These are phyloP conservation scores for Talaromyces sp. DNA, from an alignment of 2,329 filamentous ascomycete genomes.

Conservation along the genomic window DNA sequence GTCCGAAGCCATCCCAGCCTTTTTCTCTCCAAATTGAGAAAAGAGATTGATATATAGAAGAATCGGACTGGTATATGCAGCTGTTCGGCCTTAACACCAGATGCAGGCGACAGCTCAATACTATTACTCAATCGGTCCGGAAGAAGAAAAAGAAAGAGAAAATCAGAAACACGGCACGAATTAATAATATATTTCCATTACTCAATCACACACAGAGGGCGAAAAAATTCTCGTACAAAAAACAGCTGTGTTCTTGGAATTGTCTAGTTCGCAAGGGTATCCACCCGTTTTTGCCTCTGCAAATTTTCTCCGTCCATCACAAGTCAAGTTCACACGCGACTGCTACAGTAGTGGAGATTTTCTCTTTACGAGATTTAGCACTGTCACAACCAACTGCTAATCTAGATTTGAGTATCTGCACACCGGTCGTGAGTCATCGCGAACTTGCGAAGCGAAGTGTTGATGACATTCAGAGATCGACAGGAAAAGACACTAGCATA, in stretches of 20 bases:
- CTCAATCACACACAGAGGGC: not conserved
- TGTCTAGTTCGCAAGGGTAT: not conserved
- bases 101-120: conserved; percentile 1
- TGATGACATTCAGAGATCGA: not conserved
- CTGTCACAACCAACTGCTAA: not conserved
- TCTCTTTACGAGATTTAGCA: not conserved
- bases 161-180: not conserved
- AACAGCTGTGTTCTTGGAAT: not conserved
- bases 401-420: not conserved
- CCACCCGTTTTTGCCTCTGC: conserved; percentile 10
- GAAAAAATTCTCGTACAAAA: conserved; percentile 9
- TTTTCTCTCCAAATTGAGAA: not conserved
- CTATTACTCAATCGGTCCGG: conserved; percentile 3
- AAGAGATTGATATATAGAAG: not conserved
- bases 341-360: not conserved
- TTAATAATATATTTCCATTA: conserved; percentile 1
- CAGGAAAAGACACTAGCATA: not conserved
- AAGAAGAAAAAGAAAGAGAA: not conserved
- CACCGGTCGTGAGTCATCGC: not conserved
- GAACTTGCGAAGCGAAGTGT: not conserved
- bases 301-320: conserved; percentile 3
- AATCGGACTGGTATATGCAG: not conserved
- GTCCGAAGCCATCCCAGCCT: conserved; percentile 7
- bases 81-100: conserved; percentile 2
- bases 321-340: no score